Evolutionary conservation across 768 basidiomycete genomes (phyloP), one percentile per base, ranked within the genome.

Genomic region (Psilocybe subaeruginosa): DNA sequence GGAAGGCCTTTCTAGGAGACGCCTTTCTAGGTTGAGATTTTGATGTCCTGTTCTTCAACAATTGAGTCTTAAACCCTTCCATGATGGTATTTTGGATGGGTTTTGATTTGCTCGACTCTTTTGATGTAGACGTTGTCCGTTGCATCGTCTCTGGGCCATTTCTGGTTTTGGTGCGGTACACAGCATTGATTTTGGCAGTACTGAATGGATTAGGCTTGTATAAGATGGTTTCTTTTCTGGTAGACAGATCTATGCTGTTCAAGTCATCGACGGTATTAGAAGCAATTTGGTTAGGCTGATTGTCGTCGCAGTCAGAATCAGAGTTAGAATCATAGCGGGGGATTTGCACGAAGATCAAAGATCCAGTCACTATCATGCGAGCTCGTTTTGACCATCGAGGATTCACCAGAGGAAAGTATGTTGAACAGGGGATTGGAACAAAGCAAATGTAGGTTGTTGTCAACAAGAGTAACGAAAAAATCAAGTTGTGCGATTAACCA

Each of bases 131-230:
- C 33, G 27, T 9, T 9, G 49, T 16, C 3, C 14, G 41, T 2
- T 12, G 41, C 41, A 43, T 11, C 8, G 62, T 14, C 29, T 43
- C 8, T 43, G 30, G 45, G 30, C 54, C 14, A 9, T 37, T 48
- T 7, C 59, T 53, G 30, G 55, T 29, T 29, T 60, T 53, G 37
- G 71, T 54, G 11, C 90, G 83, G 35, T 79, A 77, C 0, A 83
- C 83, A 46, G 91, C 92, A 64, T 93, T 93, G 31, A 90, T 85
- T 66, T 86, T 89, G 3, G 92, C 91, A 58, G 93, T 91, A 58
- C 83, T 85, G 82, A 91, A 93, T 0, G 92, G 92, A 68, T 92
- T 93, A 0, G 90, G 84, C 53, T 85, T 89, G 76, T 86, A 92
- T 5, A 76, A 70, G 1, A 87, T 90, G 33, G 78, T 71, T 56